Evolutionary conservation across 2,329 filamentous ascomycete species (phyloP).

Genomic region (Coniella vitis): DNA sequence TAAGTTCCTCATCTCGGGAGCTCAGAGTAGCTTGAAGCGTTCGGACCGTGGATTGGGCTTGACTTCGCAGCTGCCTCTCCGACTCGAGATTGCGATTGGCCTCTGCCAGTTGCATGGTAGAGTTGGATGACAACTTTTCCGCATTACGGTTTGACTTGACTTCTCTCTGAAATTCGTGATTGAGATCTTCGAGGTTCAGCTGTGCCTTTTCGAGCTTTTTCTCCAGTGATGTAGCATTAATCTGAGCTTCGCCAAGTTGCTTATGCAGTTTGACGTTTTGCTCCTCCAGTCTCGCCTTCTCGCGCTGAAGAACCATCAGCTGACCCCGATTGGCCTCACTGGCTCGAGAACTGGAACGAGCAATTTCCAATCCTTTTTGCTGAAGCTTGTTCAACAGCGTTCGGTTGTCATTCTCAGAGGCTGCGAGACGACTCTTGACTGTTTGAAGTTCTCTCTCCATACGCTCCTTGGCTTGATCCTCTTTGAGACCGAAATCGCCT

Average conservation of each 20-base stretch:
- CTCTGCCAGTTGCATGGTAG: conserved; percentile 79
- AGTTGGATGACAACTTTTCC: conserved; percentile 77
- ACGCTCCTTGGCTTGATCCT: conserved; percentile 90
- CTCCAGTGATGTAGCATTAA: conserved; percentile 75
- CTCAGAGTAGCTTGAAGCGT: conserved; percentile 76
- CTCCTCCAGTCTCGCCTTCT: conserved; percentile 78
- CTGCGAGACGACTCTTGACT: conserved; percentile 78
- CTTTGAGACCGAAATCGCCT: conserved; percentile 79
- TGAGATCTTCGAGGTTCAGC: conserved; percentile 82
- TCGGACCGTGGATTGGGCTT: conserved; percentile 79
- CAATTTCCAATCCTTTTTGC: conserved; percentile 94
- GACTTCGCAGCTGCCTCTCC: conserved; percentile 75
- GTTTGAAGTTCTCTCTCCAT: conserved; percentile 87
- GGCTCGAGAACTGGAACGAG: conserved; percentile 77
- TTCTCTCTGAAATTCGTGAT: conserved; percentile 84
- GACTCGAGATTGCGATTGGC: conserved; percentile 85
- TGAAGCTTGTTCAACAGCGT: conserved; percentile 94
- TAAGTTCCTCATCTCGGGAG: conserved; percentile 71
- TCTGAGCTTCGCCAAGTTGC: conserved; percentile 78
- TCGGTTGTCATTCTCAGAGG: conserved; percentile 94
- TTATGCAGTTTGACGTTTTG: conserved; percentile 73
- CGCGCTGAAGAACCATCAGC: conserved; percentile 67
- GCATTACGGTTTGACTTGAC: conserved; percentile 85
- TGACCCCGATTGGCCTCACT: conserved; percentile 77
- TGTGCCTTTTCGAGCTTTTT: conserved; percentile 93